phyloP scores from a whole-genome alignment of 2,329 filamentous ascomycete species.

The Beauveria varroae region DNA sequence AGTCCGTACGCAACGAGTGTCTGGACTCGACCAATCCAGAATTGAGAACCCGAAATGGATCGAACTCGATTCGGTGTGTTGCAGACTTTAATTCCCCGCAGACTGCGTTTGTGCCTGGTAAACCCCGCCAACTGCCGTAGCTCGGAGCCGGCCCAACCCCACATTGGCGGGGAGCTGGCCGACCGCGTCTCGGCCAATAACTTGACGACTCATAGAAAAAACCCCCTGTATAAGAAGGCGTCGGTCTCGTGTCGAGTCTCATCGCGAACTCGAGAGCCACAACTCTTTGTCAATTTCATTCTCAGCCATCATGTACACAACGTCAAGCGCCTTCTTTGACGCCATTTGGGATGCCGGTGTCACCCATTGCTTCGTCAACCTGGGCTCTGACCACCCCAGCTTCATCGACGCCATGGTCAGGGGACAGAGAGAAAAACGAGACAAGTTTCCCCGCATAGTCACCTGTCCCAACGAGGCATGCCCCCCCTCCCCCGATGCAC shows the following conservation, averaged over 20 bases:
- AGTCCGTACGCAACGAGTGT: no score
- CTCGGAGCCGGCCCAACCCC: not conserved
- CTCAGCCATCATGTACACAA: slow-evolving; percentile 52
- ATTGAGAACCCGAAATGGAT: no score
- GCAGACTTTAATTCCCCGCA: not conserved
- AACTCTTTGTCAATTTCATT: not conserved
- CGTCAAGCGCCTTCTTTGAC: slow-evolving; percentile 77
- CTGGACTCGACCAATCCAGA: no score
- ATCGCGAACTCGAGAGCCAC: no score
- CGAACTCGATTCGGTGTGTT: no score
- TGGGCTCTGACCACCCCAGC: slow-evolving; percentile 66
- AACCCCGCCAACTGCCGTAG: not conserved
- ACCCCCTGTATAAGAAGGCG: not conserved
- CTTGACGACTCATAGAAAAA: not conserved
- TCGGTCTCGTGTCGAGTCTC: no score
- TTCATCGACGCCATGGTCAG: slow-evolving; percentile 78
- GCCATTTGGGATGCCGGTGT: slow-evolving; percentile 64
- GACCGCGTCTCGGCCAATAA: not conserved
- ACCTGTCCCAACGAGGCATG: slow-evolving; percentile 72
- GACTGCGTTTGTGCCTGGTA: not conserved
- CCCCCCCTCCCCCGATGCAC: not conserved
- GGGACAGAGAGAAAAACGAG: slow-evolving; percentile 58
- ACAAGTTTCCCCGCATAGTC: slow-evolving; percentile 63
- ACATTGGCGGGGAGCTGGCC: not conserved
- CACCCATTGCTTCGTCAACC: slow-evolving; percentile 54